Conservation (phyloP, 306 rosid species). For the Datisca glomerata region DNA sequence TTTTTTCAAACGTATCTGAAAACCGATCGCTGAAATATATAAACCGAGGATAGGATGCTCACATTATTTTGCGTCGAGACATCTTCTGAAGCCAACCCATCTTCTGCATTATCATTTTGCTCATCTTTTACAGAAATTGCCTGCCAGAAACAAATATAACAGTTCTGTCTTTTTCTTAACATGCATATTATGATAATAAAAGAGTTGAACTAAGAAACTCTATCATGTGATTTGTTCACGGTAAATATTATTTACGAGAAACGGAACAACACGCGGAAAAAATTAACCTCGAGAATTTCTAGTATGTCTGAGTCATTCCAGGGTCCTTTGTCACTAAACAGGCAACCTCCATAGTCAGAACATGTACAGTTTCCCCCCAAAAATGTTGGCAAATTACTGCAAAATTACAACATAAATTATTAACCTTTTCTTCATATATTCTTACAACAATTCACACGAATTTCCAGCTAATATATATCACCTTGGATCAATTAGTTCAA, state of each 20-base stretch:
- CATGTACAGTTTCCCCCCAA: constrained; percentile 80
- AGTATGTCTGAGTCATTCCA: constrained; percentile 55
- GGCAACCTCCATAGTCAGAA: constrained; percentile 68
- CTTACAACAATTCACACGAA: background rate
- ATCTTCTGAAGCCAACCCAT: constrained; percentile 16
- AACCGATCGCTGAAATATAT: background rate
- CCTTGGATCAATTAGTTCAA: constrained; percentile 54
- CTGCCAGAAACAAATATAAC: constrained; percentile 25
- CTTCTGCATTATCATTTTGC: constrained; percentile 7
- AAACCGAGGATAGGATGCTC: background rate
- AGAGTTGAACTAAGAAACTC: background rate
- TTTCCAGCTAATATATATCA: constrained; percentile 3
- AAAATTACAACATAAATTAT: too few species aligned
- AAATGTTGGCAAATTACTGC: constrained; percentile 75
- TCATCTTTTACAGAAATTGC: constrained; percentile 30
- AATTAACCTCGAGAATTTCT: constrained; percentile 56
- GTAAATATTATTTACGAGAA: background rate
- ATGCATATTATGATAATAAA: too few species aligned
- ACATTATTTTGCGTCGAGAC: constrained; percentile 18
- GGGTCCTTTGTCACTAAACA: constrained; percentile 77
- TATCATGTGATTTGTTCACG: too few species aligned
- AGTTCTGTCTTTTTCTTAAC: constrained; percentile 2
- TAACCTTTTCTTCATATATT: too few species aligned
- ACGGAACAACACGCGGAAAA: constrained; percentile 2
- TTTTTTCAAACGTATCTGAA: background rate